phyloP scores from a whole-genome alignment of 179 eudicot species.

The Vitellaria paradoxa region DNA sequence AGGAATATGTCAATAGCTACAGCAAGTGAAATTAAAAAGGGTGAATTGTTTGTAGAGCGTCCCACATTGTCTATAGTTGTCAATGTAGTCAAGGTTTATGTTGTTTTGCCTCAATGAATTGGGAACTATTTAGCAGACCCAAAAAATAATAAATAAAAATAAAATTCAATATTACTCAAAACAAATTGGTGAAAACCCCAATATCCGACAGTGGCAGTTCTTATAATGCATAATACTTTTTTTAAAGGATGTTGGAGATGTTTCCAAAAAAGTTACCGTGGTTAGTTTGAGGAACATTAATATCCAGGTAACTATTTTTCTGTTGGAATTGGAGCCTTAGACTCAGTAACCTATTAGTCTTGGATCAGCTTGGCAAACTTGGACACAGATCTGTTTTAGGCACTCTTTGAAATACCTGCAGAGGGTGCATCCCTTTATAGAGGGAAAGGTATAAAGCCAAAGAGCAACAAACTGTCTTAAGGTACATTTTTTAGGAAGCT shows the following conservation, averaged over 20 bases:
- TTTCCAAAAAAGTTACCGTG: not conserved
- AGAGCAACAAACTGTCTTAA: no score
- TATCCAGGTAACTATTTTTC: not conserved
- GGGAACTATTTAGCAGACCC: not conserved
- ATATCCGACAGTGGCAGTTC: not conserved
- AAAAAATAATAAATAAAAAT: not conserved
- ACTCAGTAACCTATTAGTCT: not conserved
- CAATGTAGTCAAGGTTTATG: not conserved
- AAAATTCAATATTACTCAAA: not conserved
- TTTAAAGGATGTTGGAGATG: not conserved
- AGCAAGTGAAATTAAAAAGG: not conserved
- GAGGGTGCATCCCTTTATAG: no score
- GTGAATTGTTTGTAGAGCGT: not conserved
- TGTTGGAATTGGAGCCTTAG: not conserved
- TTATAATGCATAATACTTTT: not conserved
- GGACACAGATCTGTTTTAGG: not conserved
- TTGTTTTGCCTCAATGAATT: conserved; percentile 1
- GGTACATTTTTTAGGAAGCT: no score
- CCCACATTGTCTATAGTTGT: not conserved
- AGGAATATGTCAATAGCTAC: not conserved
- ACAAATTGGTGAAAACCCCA: not conserved
- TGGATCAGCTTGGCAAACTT: not conserved
- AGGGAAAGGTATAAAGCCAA: no score
- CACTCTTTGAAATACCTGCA: not conserved
- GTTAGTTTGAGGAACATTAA: not conserved